These are phyloP conservation scores for Penstemon newberryi DNA, from an alignment of 257 asterid genomes.

Conservation along the genomic window DNA sequence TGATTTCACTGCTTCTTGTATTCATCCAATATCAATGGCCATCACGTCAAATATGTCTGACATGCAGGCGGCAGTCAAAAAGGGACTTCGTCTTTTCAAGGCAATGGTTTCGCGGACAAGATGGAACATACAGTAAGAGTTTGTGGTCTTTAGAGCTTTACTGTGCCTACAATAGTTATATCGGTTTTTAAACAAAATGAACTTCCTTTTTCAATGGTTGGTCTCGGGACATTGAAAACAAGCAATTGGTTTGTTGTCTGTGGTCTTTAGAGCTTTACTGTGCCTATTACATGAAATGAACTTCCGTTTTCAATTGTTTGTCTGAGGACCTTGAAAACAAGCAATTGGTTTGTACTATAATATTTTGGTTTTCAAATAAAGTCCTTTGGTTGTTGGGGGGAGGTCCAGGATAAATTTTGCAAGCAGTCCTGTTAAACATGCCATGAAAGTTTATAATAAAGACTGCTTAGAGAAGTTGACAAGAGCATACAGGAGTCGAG, in stretches of 20 bases:
- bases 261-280: slow-evolving; percentile 6
- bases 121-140: slow-evolving; percentile 91
- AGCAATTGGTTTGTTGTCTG: slow-evolving; percentile 11
- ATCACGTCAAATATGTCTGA: slow-evolving; percentile 15
- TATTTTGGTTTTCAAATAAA: no score
- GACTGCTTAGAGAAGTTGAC: slow-evolving; percentile 9
- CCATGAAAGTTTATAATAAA: slow-evolving; percentile 10
- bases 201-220: slow-evolving; percentile 17
- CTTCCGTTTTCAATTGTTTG: slow-evolving; percentile 15
- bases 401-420: not conserved
- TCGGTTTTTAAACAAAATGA: slow-evolving; percentile 11
- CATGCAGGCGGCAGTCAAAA: slow-evolving; percentile 87
- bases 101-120: slow-evolving; percentile 98
- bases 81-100: slow-evolving; percentile 93
- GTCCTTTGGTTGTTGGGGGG: not conserved
- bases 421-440: slow-evolving; percentile 12
- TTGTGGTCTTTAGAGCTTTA: slow-evolving; percentile 3
- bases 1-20: slow-evolving; percentile 24
- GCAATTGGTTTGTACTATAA: not conserved
- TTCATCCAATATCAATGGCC: slow-evolving; percentile 24
- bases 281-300: slow-evolving; percentile 7
- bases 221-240: slow-evolving; percentile 1
- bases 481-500: slow-evolving; percentile 2
- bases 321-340: slow-evolving; percentile 3
- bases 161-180: slow-evolving; percentile 21